phyloP scores from a whole-genome alignment of 495 filamentous ascomycete species.

The Aspergillus carlsbadensis region DNA sequence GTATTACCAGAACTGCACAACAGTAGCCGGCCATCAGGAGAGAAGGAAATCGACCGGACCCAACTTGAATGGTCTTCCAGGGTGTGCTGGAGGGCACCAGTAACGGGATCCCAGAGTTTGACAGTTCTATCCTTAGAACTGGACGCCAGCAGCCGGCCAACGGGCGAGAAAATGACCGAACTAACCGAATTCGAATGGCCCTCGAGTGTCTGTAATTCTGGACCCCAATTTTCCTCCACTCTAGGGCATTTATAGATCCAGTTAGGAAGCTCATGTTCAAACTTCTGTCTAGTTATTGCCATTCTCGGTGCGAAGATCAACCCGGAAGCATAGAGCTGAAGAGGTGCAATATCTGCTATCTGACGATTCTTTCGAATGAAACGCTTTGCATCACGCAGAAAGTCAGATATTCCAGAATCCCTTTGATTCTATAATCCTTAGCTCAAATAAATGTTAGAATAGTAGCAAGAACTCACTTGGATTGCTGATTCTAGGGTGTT shows the following conservation, averaged over 20 bases:
- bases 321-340: slow-evolving; percentile 18
- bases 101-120: slow-evolving; percentile 9
- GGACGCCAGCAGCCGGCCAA: neutral
- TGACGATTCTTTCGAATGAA: slow-evolving; percentile 30
- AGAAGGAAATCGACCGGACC: slow-evolving; percentile 25
- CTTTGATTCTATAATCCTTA: slow-evolving; percentile 12
- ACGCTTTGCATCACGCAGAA: slow-evolving; percentile 34
- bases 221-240: too few species aligned
- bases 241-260: neutral
- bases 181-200: neutral
- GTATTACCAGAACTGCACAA: neutral
- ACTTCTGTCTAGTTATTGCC: slow-evolving; percentile 23
- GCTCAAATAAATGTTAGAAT: slow-evolving; percentile 5
- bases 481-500: neutral
- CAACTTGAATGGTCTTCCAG: slow-evolving; percentile 18
- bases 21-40: slow-evolving; percentile 15
- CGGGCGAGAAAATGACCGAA: neutral
- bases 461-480: slow-evolving; percentile 4
- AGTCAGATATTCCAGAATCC: slow-evolving; percentile 17
- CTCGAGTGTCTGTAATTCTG: neutral
- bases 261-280: too few species aligned
- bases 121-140: neutral
- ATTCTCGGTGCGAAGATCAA: slow-evolving; percentile 34
- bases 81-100: slow-evolving; percentile 6
- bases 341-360: slow-evolving; percentile 30